Conservation (phyloP, 179 eudicot genomes). For the Silene noctiflora region DNA sequence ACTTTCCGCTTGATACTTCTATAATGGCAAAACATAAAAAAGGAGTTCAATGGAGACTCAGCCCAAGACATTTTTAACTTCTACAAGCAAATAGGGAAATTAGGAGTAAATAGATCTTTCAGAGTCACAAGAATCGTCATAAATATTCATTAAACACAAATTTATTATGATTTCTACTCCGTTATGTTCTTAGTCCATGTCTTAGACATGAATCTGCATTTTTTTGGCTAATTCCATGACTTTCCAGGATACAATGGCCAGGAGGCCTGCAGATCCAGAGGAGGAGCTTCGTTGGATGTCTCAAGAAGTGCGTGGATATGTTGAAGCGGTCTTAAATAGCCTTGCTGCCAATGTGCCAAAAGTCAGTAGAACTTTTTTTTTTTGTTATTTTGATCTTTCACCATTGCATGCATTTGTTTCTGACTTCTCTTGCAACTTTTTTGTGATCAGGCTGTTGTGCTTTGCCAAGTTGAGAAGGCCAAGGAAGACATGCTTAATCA, state of each 20-base stretch:
- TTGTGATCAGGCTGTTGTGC: conserved; percentile 86
- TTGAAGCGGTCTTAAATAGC: conserved; percentile 97
- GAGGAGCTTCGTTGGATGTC: conserved; percentile 99
- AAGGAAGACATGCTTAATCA: conserved; percentile 99
- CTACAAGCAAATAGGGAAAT: background rate
- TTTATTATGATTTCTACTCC: background rate
- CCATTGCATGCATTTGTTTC: background rate
- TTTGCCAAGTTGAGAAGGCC: conserved; percentile 99
- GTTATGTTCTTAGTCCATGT: background rate
- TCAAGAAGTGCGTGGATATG: conserved; percentile 99
- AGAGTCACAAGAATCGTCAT: background rate
- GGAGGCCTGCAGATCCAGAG: conserved; percentile 97
- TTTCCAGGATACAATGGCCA: conserved; percentile 78
- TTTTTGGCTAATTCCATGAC: conserved; percentile 13
- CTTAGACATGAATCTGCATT: background rate
- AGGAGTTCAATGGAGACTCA: background rate
- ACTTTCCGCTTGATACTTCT: background rate
- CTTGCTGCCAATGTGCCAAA: conserved; percentile 99
- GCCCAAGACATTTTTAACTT: background rate
- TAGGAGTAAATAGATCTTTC: background rate
- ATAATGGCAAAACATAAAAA: background rate
- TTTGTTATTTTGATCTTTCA: background rate
- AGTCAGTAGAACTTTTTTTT: conserved; percentile 32
- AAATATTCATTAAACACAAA: background rate
- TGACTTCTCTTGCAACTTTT: conserved; percentile 11